phyloP scores from a whole-genome alignment of 768 basidiomycete species.

The Lentinus tigrinus region DNA sequence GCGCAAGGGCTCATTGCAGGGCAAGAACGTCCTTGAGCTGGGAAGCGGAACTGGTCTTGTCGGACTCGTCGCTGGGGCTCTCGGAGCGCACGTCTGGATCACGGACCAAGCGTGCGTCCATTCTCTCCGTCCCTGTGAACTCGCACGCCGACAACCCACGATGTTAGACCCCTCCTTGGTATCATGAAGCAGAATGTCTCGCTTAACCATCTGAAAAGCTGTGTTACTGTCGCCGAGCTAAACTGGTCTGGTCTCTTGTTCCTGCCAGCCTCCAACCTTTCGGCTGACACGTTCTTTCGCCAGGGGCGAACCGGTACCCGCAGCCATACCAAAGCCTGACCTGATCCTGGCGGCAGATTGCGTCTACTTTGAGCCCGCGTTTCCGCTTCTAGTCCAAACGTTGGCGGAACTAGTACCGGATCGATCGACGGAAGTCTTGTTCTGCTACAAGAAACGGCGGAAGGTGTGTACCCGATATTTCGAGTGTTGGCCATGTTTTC shows the following conservation, averaged over 20 bases:
- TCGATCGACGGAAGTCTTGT: constrained; percentile 65
- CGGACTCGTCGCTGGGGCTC: constrained; percentile 75
- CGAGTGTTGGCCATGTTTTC: too few relatives aligned
- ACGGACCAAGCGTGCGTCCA: constrained; percentile 87
- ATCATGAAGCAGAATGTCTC: constrained; percentile 77
- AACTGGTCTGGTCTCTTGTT: constrained; percentile 62
- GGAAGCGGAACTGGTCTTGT: constrained; percentile 93
- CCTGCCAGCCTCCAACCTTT: background rate
- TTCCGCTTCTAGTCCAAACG: constrained; percentile 82
- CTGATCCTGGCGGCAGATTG: constrained; percentile 90
- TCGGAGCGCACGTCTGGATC: constrained; percentile 68
- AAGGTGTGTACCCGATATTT: constrained; percentile 55
- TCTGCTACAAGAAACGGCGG: constrained; percentile 92
- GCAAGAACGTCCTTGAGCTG: constrained; percentile 71
- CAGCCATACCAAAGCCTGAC: constrained; percentile 44
- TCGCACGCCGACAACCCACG: background rate
- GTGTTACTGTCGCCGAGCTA: constrained; percentile 64
- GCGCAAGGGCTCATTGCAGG: constrained; percentile 53
- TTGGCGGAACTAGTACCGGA: constrained; percentile 56
- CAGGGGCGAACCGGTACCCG: constrained; percentile 68
- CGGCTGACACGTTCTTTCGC: background rate
- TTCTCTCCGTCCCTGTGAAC: background rate
- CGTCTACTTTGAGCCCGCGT: constrained; percentile 93
- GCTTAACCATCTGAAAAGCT: constrained; percentile 57
- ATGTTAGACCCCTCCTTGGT: constrained; percentile 63